Evolutionary conservation across 2,329 filamentous ascomycete genomes (phyloP).

Genomic region (Alternaria sp.): DNA sequence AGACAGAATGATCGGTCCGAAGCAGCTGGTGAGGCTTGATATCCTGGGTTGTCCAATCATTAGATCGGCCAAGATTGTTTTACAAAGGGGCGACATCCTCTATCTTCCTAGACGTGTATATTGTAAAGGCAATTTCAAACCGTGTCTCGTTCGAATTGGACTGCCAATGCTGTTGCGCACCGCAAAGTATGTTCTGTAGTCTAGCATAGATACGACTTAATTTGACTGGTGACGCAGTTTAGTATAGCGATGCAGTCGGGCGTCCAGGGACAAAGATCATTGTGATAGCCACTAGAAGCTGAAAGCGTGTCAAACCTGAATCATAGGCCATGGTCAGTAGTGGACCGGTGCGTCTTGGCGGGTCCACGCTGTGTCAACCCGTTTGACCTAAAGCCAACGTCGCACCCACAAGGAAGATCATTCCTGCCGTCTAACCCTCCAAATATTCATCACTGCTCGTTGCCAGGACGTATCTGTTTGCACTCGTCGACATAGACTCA

Average conservation of each 20-base stretch:
- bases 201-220: no score
- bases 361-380: background rate
- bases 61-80: background rate
- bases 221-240: no score
- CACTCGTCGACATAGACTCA: no score
- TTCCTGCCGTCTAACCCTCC: background rate
- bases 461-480: no score
- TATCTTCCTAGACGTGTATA: no score
- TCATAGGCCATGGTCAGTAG: background rate
- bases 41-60: background rate
- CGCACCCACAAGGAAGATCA: background rate
- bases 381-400: background rate
- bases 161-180: no score
- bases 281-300: background rate
- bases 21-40: background rate
- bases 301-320: background rate
- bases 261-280: background rate
- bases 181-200: no score
- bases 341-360: constrained; percentile 1
- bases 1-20: background rate
- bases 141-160: no score
- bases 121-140: no score
- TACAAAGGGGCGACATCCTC: no score
- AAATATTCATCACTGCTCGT: background rate
- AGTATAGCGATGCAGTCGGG: background rate